Percentiles rank a stretch among this genome's conserved stretches.
These are phyloP conservation scores for Cyclotella cryptica DNA, from an alignment of 108 stramenopile species.

Conservation along the genomic window DNA sequence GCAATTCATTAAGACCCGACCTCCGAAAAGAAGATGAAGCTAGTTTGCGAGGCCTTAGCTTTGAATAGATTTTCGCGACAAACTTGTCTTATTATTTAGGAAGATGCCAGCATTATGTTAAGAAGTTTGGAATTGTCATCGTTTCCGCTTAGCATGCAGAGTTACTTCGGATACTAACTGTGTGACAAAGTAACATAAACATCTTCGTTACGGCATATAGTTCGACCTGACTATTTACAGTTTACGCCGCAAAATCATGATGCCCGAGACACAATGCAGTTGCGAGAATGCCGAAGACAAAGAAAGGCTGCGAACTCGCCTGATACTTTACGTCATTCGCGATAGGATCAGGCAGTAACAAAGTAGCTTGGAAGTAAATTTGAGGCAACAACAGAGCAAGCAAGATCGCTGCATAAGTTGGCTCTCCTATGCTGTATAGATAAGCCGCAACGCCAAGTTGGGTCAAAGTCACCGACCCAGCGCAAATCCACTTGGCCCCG, in stretches of 20 bases:
- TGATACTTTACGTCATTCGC: slow-evolving; percentile 97
- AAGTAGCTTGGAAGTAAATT: slow-evolving; percentile 91
- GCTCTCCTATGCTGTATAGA: slow-evolving; percentile 82
- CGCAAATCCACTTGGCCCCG: slow-evolving; percentile 93
- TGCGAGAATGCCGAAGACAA: slow-evolving; percentile 93
- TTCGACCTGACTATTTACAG: neutral
- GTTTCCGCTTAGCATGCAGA: no score
- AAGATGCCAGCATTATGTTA: neutral
- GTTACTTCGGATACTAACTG: neutral
- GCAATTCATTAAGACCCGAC: slow-evolving; percentile 86
- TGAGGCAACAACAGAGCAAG: slow-evolving; percentile 91
- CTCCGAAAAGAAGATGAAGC: slow-evolving; percentile 80
- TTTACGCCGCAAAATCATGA: slow-evolving; percentile 73
- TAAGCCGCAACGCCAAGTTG: slow-evolving; percentile 93
- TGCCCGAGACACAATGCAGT: slow-evolving; percentile 93
- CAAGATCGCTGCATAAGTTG: slow-evolving; percentile 82
- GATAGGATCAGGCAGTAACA: slow-evolving; percentile 93
- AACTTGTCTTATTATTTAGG: neutral
- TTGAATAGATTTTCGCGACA: neutral
- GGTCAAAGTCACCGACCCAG: slow-evolving; percentile 88
- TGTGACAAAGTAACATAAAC: neutral
- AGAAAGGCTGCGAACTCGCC: slow-evolving; percentile 93
- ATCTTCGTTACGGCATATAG: neutral
- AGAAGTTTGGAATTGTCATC: no score
- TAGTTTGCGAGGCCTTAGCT: slow-evolving; percentile 28